Evolutionary conservation across 1,139 yeast species (phyloP).

Genomic region (Torulaspora pretoriensis): DNA sequence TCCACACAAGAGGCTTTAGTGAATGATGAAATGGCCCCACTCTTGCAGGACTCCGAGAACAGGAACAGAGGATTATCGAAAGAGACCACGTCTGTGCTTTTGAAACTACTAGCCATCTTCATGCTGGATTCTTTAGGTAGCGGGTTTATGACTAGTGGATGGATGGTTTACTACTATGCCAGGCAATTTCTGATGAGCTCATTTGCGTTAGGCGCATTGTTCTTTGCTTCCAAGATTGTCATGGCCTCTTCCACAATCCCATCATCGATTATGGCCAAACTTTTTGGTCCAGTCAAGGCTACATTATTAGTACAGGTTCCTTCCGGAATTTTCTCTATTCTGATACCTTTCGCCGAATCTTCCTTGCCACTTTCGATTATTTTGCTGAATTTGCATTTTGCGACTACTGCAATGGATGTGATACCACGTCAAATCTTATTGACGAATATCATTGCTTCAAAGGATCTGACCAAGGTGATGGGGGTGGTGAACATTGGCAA

Average conservation of each 20-base stretch:
- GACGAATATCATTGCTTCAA: constrained; percentile 58
- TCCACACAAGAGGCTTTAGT: constrained; percentile 21
- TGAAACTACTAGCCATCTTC: constrained; percentile 51
- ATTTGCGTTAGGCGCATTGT: constrained; percentile 44
- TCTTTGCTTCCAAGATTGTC: constrained; percentile 58
- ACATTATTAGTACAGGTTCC: constrained; percentile 77
- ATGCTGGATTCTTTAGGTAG: constrained; percentile 76
- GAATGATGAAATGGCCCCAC: constrained; percentile 30
- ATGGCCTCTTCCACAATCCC: constrained; percentile 65
- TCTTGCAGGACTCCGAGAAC: constrained; percentile 15
- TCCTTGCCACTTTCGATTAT: constrained; percentile 29
- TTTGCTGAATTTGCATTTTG: constrained; percentile 33
- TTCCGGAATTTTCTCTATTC: constrained; percentile 60
- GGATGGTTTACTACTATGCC: constrained; percentile 77
- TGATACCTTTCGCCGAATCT: constrained; percentile 44
- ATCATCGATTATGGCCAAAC: constrained; percentile 56
- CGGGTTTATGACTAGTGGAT: constrained; percentile 83
- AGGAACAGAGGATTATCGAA: constrained; percentile 20
- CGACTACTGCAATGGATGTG: constrained; percentile 76
- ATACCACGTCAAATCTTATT: constrained; percentile 82
- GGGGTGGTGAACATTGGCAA: constrained; percentile 84
- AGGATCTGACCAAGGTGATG: constrained; percentile 70
- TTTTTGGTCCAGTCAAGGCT: constrained; percentile 74
- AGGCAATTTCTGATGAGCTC: constrained; percentile 34
- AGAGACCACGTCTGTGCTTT: constrained; percentile 33